A percentile compares a stretch with the other conserved stretches of the same genome.
phyloP scores from a whole-genome alignment of 768 basidiomycete genomes.

The Collybiopsis luxurians region DNA sequence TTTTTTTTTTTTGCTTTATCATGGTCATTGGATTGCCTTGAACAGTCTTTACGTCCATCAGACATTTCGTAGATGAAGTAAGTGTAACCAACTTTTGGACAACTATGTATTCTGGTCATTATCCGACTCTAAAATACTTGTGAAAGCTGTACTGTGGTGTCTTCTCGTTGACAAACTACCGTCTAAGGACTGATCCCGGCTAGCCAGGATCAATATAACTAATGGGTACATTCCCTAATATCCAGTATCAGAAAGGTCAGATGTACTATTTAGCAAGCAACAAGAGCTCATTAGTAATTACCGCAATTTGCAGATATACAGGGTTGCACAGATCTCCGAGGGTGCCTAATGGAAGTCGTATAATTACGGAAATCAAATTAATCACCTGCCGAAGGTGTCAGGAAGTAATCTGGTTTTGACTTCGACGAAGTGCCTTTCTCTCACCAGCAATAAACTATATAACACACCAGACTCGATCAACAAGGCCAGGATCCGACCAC shows the following conservation, averaged over 20 bases:
- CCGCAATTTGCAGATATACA: slow-evolving; percentile 15
- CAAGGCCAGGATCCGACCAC: slow-evolving; percentile 1
- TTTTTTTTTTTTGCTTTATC: no score
- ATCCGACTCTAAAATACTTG: no score
- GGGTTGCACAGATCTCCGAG: slow-evolving; percentile 15
- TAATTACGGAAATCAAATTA: slow-evolving; percentile 6
- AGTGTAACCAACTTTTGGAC: no score
- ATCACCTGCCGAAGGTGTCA: slow-evolving; percentile 3
- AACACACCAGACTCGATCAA: slow-evolving; percentile 9
- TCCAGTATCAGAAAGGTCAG: not conserved
- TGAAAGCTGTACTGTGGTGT: not conserved
- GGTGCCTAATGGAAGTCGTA: slow-evolving; percentile 11
- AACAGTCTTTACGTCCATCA: no score
- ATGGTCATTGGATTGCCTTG: no score
- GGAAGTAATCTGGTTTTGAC: not conserved
- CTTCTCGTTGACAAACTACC: not conserved
- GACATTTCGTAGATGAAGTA: no score
- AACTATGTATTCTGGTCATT: no score
- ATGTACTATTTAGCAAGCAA: not conserved
- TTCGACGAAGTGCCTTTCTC: no score
- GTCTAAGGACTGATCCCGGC: not conserved
- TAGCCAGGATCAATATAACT: slow-evolving; percentile 7
- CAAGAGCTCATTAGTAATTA: not conserved
- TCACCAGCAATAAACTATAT: slow-evolving; percentile 8
- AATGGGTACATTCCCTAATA: slow-evolving; percentile 11